phyloP scores from a whole-genome alignment of 192 early-diverging fungal genomes.

The Spizellomyces punctatus region DNA sequence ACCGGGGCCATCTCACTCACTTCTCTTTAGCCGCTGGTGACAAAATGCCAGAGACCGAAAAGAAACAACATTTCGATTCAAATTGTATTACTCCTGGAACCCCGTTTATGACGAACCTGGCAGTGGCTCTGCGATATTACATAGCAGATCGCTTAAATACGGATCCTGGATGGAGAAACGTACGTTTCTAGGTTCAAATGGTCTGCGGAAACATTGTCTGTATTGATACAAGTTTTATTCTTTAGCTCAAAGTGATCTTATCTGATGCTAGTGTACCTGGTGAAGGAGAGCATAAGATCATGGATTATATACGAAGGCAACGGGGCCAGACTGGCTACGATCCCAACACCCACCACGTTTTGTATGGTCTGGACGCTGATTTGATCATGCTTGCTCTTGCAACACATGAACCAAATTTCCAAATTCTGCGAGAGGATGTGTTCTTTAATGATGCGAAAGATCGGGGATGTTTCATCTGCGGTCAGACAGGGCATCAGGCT shows the following conservation, averaged over 20 bases:
- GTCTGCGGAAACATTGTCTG: not conserved
- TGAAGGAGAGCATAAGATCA: conserved; percentile 99
- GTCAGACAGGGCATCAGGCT: conserved; percentile 51
- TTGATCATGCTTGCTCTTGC: conserved; percentile 94
- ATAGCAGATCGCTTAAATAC: conserved; percentile 85
- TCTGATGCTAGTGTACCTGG: conserved; percentile 95
- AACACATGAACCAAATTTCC: conserved; percentile 97
- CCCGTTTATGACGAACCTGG: conserved; percentile 91
- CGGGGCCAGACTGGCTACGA: conserved; percentile 81
- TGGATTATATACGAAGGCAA: conserved; percentile 94
- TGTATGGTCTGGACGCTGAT: conserved; percentile 98
- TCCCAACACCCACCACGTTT: conserved; percentile 88
- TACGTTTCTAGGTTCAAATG: conserved; percentile 16
- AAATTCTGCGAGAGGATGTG: conserved; percentile 95
- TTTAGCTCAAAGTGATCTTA: conserved; percentile 80
- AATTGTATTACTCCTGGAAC: conserved; percentile 99
- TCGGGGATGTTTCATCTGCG: conserved; percentile 55
- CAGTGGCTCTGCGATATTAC: conserved; percentile 86
- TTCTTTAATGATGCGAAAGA: conserved; percentile 61
- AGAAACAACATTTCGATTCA: conserved; percentile 81
- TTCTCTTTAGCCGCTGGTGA: conserved; percentile 19
- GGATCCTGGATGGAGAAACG: conserved; percentile 86
- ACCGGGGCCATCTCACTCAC: no score
- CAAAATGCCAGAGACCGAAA: conserved; percentile 57
- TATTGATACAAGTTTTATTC: not conserved